A percentile compares a stretch with the other conserved stretches of the same genome.
These are phyloP conservation scores for Micromonas pusilla DNA, from an alignment of 139 green algal species.

Conservation along the genomic window DNA sequence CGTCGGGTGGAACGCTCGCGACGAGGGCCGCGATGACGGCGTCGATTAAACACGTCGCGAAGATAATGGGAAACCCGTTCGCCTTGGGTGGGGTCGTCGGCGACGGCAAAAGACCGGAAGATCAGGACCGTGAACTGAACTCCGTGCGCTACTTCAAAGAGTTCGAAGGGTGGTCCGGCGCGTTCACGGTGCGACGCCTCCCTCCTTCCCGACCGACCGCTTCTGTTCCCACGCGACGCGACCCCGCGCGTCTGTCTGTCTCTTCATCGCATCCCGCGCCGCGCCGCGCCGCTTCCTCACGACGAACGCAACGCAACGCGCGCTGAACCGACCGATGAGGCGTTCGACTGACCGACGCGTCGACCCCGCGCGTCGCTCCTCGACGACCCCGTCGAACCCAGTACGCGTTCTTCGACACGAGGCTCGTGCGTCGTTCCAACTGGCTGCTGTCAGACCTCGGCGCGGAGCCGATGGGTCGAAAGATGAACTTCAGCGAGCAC, in stretches of 20 bases:
- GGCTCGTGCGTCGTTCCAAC: constrained; percentile 22
- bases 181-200: too few relatives aligned
- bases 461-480: neutral
- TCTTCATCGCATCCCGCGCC: neutral
- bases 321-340: too few relatives aligned
- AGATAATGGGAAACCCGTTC: constrained; percentile 26
- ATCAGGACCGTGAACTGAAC: constrained; percentile 4
- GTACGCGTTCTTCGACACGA: constrained; percentile 31
- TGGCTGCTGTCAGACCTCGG: constrained; percentile 6
- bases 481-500: constrained; percentile 24
- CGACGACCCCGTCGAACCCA: too few relatives aligned
- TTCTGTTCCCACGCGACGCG: neutral
- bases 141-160: neutral
- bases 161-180: constrained; percentile 15
- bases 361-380: too few relatives aligned
- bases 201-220: neutral
- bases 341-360: too few relatives aligned
- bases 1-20: constrained; percentile 26
- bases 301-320: too few relatives aligned
- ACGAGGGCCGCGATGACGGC: constrained; percentile 26
- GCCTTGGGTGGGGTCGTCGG: constrained; percentile 12
- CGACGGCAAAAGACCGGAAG: constrained; percentile 20
- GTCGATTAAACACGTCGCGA: constrained; percentile 3
- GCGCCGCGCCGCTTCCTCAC: neutral
- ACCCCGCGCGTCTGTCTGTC: neutral